These are phyloP conservation scores for Chlamydomonas schloesseri DNA, from an alignment of 139 green algal genomes.

Conservation along the genomic window DNA sequence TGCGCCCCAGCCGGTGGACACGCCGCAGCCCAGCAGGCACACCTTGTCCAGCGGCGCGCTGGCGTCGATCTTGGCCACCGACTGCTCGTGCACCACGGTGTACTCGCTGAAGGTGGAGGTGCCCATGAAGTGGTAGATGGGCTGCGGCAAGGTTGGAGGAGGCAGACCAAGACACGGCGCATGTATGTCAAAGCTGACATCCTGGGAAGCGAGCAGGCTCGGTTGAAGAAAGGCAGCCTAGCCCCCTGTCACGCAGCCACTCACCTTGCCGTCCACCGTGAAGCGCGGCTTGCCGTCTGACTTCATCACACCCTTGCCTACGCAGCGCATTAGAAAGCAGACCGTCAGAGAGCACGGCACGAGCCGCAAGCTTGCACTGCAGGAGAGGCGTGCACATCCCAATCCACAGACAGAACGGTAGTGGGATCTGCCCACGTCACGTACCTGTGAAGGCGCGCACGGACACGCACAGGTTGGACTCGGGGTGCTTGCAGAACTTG, in stretches of 20 bases:
- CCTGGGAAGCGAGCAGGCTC: too few species aligned
- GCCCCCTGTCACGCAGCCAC: background rate
- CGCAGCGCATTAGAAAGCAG: too few species aligned
- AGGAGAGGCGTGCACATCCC: too few species aligned
- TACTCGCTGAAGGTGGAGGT: conserved; percentile 98
- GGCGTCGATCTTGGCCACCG: conserved; percentile 81
- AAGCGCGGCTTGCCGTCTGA: conserved; percentile 88
- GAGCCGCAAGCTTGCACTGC: too few species aligned
- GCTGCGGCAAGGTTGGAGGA: too few species aligned
- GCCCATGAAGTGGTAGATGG: conserved; percentile 99
- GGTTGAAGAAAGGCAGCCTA: too few species aligned
- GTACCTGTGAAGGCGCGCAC: conserved; percentile 83
- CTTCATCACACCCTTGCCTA: conserved; percentile 95
- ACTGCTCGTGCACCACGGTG: conserved; percentile 96
- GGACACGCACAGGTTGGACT: conserved; percentile 95
- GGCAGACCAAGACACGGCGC: background rate
- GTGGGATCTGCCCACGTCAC: background rate
- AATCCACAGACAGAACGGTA: too few species aligned
- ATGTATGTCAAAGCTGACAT: too few species aligned
- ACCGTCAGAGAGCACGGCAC: too few species aligned
- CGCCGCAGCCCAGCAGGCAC: conserved; percentile 93
- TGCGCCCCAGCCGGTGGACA: conserved; percentile 92
- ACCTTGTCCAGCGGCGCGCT: conserved; percentile 76
- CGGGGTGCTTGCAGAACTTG: conserved; percentile 95
- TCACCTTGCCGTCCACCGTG: conserved; percentile 82